Conservation (phyloP, 495 filamentous ascomycete genomes). For the Rostrohypoxylon terebratum region DNA sequence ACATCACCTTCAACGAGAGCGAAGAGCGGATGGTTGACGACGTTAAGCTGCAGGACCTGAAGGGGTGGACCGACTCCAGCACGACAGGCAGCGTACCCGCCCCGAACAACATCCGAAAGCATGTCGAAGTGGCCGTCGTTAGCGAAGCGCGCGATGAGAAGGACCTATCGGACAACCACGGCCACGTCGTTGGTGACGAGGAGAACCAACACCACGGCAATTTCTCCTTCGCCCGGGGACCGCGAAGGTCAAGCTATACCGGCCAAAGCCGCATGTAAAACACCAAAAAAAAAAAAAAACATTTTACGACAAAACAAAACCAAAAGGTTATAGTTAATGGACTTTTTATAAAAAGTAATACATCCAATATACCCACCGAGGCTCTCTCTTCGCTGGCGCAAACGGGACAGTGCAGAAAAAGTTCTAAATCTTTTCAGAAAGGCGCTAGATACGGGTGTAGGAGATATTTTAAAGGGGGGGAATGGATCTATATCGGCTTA, state of each 20-base stretch:
- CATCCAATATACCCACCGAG: slow-evolving; percentile 8
- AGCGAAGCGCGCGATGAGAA: slow-evolving; percentile 34
- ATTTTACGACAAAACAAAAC: too few species aligned
- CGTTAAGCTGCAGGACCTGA: slow-evolving; percentile 55
- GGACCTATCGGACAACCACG: slow-evolving; percentile 2
- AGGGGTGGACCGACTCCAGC: slow-evolving; percentile 42
- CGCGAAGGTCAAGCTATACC: slow-evolving; percentile 38
- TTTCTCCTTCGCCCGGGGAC: slow-evolving; percentile 40
- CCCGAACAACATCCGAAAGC: slow-evolving; percentile 38
- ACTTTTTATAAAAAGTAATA: slow-evolving; percentile 20
- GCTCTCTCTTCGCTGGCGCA: slow-evolving; percentile 28
- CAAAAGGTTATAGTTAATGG: slow-evolving; percentile 13
- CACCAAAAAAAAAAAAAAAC: neutral
- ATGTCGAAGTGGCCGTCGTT: slow-evolving; percentile 43
- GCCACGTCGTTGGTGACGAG: slow-evolving; percentile 33
- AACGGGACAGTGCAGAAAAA: slow-evolving; percentile 29
- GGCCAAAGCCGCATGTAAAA: slow-evolving; percentile 32
- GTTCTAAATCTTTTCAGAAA: neutral
- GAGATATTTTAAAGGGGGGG: slow-evolving; percentile 4
- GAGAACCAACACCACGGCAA: slow-evolving; percentile 44
- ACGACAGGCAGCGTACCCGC: slow-evolving; percentile 31
- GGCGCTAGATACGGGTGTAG: slow-evolving; percentile 18
- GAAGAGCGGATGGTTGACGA: slow-evolving; percentile 62
- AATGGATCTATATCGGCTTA: neutral
- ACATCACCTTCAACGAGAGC: slow-evolving; percentile 63